A percentile compares a stretch with the other conserved stretches of the same genome.
These are phyloP conservation scores for Phytopythium delawarense DNA, from an alignment of 352 stramenopile species.

Conservation along the genomic window DNA sequence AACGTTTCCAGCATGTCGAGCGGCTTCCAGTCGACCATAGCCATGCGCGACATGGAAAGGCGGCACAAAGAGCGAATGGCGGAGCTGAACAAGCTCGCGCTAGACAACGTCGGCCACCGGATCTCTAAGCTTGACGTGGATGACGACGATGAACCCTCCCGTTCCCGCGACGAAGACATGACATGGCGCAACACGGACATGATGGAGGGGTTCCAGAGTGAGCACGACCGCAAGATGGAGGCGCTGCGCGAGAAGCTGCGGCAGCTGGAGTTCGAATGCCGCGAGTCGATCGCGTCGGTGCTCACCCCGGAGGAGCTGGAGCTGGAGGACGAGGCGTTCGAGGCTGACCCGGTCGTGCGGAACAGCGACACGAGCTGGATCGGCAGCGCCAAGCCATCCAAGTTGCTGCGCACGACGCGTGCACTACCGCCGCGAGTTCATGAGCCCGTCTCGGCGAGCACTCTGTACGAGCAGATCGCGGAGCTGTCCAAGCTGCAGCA, in stretches of 20 bases:
- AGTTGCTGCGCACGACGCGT: conserved; percentile 11
- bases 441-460: conserved; percentile 30
- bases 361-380: conserved; percentile 22
- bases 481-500: conserved; percentile 51
- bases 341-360: conserved; percentile 16
- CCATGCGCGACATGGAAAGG: conserved; percentile 40
- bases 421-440: conserved; percentile 19
- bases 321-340: conserved; percentile 7
- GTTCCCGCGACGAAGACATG: conserved; percentile 10
- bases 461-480: conserved; percentile 47
- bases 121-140: conserved; percentile 36
- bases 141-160: conserved; percentile 9
- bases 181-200: conserved; percentile 40
- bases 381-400: conserved; percentile 20
- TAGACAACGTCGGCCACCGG: conserved; percentile 39
- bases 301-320: conserved; percentile 45
- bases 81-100: conserved; percentile 45
- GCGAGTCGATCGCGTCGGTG: conserved; percentile 51
- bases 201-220: conserved; percentile 39
- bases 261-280: conserved; percentile 48
- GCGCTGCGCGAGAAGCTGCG: conserved; percentile 33
- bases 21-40: conserved; percentile 22
- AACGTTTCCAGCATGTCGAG: conserved; percentile 6
- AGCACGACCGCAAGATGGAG: conserved; percentile 45
- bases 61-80: conserved; percentile 49